Percentiles rank a stretch among this genome's conserved stretches.
phyloP scores from a whole-genome alignment of 179 eudicot genomes.

The Beta corolliflora region DNA sequence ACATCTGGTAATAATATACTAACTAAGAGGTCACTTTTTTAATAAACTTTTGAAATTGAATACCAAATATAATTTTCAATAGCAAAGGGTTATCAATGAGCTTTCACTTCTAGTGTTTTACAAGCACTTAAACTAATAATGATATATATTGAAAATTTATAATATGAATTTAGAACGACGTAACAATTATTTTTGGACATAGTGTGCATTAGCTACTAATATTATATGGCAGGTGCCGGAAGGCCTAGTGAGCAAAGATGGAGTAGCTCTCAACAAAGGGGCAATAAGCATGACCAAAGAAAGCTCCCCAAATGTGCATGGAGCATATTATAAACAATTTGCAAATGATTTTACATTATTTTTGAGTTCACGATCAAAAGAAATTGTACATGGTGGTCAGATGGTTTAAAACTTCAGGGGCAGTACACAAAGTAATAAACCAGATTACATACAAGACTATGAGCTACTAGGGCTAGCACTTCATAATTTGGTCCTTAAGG shows the following conservation, averaged over 20 bases:
- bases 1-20: too few relatives aligned
- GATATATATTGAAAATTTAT: neutral
- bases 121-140: neutral
- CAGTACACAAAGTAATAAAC: slow-evolving; percentile 2
- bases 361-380: slow-evolving; percentile 12
- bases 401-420: slow-evolving; percentile 5
- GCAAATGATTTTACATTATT: slow-evolving; percentile 7
- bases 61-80: too few relatives aligned
- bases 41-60: too few relatives aligned
- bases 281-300: neutral
- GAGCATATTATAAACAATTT: slow-evolving; percentile 16
- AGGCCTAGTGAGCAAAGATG: too few relatives aligned
- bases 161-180: too few relatives aligned
- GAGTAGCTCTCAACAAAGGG: neutral
- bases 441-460: slow-evolving; percentile 12
- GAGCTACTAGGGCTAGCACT: neutral
- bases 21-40: too few relatives aligned
- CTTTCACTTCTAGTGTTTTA: too few relatives aligned
- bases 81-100: too few relatives aligned
- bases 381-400: slow-evolving; percentile 1
- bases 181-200: too few relatives aligned
- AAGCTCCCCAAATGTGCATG: neutral
- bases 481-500: slow-evolving; percentile 15
- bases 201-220: too few relatives aligned
- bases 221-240: too few relatives aligned